Conservation (phyloP, 805 yeast genomes). For the Tanozyma kutaoensis region DNA sequence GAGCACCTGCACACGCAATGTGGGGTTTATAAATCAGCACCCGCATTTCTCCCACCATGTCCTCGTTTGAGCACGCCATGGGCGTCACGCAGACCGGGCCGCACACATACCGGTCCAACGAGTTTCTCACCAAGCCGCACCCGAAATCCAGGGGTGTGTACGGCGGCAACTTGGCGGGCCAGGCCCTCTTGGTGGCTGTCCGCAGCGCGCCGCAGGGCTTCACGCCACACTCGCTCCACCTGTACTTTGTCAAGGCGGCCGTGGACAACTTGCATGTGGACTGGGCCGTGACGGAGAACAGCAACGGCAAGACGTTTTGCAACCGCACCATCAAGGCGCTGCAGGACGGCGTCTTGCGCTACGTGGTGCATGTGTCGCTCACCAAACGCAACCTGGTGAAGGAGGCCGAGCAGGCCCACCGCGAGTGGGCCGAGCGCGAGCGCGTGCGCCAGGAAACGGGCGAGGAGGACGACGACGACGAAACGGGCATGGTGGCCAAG, state of each 20-base stretch:
- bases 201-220: slow-evolving; percentile 15
- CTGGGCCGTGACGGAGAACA: slow-evolving; percentile 20
- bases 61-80: too few species aligned
- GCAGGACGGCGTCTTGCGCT: slow-evolving; percentile 17
- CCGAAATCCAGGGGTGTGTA: slow-evolving; percentile 20
- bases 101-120: too few species aligned
- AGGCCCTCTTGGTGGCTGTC: slow-evolving; percentile 22
- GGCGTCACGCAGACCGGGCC: too few species aligned
- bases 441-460: slow-evolving; percentile 3
- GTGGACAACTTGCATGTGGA: slow-evolving; percentile 14
- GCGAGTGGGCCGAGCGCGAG: slow-evolving; percentile 6
- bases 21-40: too few species aligned
- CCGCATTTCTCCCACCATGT: too few species aligned
- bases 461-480: slow-evolving; percentile 14
- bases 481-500: slow-evolving; percentile 9
- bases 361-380: slow-evolving; percentile 21
- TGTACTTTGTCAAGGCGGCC: slow-evolving; percentile 26
- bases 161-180: slow-evolving; percentile 25
- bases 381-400: slow-evolving; percentile 16
- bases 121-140: slow-evolving; percentile 17
- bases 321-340: slow-evolving; percentile 16
- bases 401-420: slow-evolving; percentile 9
- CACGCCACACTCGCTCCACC: slow-evolving; percentile 28
- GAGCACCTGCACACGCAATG: too few species aligned
- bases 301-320: slow-evolving; percentile 21